A percentile compares a stretch with the other conserved stretches of the same genome.
These are phyloP conservation scores for Raphanus sativus DNA, from an alignment of 345 rosid species.

Conservation along the genomic window DNA sequence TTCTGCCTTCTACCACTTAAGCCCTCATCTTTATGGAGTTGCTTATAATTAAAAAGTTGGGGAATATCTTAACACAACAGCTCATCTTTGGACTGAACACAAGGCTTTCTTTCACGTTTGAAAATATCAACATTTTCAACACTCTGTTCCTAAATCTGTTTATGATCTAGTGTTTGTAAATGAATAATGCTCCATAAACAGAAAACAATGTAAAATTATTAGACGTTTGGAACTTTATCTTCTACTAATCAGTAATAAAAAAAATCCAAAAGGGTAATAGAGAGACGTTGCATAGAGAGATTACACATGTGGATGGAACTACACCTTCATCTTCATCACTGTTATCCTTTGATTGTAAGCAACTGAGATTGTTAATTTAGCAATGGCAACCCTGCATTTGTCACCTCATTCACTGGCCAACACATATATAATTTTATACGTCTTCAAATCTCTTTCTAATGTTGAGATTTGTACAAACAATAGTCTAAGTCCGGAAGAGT, in stretches of 20 bases:
- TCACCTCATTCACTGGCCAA: neutral
- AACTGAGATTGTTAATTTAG: too few relatives aligned
- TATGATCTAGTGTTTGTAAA: neutral
- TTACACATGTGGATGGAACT: neutral
- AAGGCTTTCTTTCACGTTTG: neutral
- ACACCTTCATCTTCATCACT: neutral
- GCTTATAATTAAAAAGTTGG: slow-evolving; percentile 45
- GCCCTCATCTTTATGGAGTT: slow-evolving; percentile 70
- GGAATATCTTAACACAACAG: neutral
- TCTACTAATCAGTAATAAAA: neutral
- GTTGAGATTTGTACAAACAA: too few relatives aligned
- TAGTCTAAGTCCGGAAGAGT: too few relatives aligned
- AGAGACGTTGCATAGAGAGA: neutral
- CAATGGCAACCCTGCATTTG: neutral
- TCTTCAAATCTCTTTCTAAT: too few relatives aligned
- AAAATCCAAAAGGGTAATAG: neutral
- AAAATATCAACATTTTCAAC: neutral
- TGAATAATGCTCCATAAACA: neutral
- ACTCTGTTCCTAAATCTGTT: neutral
- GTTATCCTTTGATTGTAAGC: neutral
- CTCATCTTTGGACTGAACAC: slow-evolving; percentile 6
- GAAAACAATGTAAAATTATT: neutral
- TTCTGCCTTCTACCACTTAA: slow-evolving; percentile 43
- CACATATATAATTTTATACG: too few relatives aligned
- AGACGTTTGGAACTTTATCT: neutral